A percentile compares a stretch with the other conserved stretches of the same genome.
These are phyloP conservation scores for Elsinoe batatas DNA, from an alignment of 2,329 filamentous ascomycete species.

Conservation along the genomic window DNA sequence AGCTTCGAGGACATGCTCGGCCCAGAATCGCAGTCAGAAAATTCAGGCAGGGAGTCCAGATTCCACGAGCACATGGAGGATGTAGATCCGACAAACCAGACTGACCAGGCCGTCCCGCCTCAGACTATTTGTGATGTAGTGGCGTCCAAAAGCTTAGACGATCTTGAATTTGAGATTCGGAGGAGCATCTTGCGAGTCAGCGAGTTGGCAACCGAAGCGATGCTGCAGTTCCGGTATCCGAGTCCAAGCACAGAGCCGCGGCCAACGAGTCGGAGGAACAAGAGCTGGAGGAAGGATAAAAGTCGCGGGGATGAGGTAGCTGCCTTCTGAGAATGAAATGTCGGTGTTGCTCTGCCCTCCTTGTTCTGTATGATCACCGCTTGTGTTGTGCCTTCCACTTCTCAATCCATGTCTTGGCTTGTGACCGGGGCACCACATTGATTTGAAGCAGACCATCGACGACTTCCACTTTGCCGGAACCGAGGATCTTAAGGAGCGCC, in stretches of 20 bases:
- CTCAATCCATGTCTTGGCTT: conserved; percentile 65
- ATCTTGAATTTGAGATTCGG: conserved; percentile 2
- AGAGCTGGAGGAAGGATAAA: background rate
- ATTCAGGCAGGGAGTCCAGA: background rate
- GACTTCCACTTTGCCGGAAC: conserved; percentile 69
- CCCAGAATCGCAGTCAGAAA: conserved; percentile 9
- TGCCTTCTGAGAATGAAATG: background rate
- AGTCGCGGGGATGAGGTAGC: background rate
- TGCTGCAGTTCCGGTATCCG: background rate
- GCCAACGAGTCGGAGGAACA: background rate
- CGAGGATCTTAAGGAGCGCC: conserved; percentile 62
- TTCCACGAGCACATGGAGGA: conserved; percentile 9
- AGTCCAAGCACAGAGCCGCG: background rate
- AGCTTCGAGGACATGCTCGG: conserved; percentile 23
- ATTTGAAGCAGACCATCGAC: conserved; percentile 77
- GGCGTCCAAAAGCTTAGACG: background rate
- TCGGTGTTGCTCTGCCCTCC: background rate
- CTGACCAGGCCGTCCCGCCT: no score
- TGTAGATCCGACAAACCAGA: background rate
- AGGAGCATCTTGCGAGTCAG: background rate
- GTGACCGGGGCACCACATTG: conserved; percentile 65
- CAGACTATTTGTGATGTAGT: background rate
- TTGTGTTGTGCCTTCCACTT: conserved; percentile 67
- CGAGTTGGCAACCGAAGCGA: conserved; percentile 3
- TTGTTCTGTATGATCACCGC: background rate